Percentiles rank a stretch among this genome's conserved stretches.
Conservation (phyloP, 257 asterid genomes). For the Fraxinus americana region DNA sequence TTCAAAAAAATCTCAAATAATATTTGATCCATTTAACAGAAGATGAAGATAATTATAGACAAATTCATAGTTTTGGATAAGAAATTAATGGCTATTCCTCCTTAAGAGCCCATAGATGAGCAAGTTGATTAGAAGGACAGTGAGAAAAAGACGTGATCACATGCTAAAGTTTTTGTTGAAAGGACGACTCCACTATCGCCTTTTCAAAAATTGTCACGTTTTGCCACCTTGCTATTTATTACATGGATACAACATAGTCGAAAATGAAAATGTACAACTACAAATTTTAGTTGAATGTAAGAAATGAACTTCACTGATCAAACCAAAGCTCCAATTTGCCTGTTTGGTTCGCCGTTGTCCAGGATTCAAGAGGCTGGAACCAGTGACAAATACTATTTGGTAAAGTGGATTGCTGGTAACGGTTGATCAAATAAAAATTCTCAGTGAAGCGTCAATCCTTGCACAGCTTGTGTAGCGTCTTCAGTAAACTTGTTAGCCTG, state of each 20-base stretch:
- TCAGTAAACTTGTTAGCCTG: slow-evolving; percentile 79
- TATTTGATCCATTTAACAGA: background rate
- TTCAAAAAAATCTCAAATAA: background rate
- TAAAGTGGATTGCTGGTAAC: slow-evolving; percentile 6
- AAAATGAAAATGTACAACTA: no score
- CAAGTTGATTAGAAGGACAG: background rate
- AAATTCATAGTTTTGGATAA: background rate
- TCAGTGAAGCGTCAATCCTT: slow-evolving; percentile 67
- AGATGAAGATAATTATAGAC: background rate
- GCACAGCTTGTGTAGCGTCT: slow-evolving; percentile 67
- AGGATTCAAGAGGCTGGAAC: background rate
- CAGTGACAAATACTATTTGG: no score
- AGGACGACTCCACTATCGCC: background rate
- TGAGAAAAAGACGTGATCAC: background rate
- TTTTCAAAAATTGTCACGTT: background rate
- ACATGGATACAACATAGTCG: no score
- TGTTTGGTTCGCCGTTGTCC: background rate
- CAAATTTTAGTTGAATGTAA: background rate
- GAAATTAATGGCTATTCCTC: background rate
- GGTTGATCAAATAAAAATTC: slow-evolving; percentile 14
- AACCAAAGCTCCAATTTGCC: no score
- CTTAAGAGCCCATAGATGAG: background rate
- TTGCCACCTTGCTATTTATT: background rate
- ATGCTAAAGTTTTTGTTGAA: background rate
- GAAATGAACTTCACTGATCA: no score